Evolutionary conservation across 2,329 filamentous ascomycete species (phyloP), one percentile per base, ranked within the genome.

Genomic region (Talaromyces sp.): DNA sequence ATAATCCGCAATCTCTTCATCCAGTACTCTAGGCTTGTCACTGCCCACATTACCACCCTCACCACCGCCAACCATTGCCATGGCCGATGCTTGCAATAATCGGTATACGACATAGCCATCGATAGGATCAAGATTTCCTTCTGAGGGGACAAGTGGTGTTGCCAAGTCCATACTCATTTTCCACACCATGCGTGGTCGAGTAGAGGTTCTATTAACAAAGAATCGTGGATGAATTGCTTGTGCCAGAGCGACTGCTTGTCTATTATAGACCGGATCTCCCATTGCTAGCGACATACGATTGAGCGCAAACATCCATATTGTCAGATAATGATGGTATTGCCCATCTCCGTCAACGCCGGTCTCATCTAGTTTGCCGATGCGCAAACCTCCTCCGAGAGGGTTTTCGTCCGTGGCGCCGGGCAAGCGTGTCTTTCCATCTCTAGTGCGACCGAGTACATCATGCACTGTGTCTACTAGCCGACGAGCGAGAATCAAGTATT

Each of bases 271-370:
- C 10, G 72, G 69, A 24, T 86, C 79, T 0, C 75, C 76, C 0
- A 81, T 79, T 2, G 83, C 85, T 41, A 82, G 66, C 0, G 82
- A 78, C 47, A 86, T 75, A 1, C 86, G 78, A 69, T 86, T 86
- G 4, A 88, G 77, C 1, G 85, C 85, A 70, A 87, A 87, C 85
- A 87, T 87, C 86, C 86, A 88, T 5, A 87, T 70, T 0, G 85
- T 87, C 22, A 87, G 76, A 68, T 87, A 87, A 69, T 87, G 86
- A 68, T 87, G 84, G 66, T 88, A 87, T 71, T 88, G 86, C 2
- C 86, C 85, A 71, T 88, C 86, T 8, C 81, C 78, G 61, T 87
- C 85, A 1, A 76, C 70, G 0, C 85, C 85, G 0, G 67, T 63
- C 13, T 77, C 84, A 2, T 82, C 76, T 13, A 79, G 67, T 71